phyloP scores from a whole-genome alignment of 805 yeast species.

The Candida argentea region DNA sequence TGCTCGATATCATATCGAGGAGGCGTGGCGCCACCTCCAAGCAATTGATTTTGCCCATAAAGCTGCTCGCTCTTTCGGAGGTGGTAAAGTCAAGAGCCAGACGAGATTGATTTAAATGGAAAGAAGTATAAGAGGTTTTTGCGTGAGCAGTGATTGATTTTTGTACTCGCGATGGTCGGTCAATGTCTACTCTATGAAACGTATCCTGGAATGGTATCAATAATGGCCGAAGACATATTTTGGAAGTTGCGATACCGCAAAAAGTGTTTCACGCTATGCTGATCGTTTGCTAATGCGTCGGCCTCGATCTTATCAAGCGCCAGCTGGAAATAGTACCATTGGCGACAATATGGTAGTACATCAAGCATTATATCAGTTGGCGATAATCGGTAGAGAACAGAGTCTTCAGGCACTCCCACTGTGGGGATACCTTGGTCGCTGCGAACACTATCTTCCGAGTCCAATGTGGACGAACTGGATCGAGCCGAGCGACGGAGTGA shows the following conservation, averaged over 20 bases:
- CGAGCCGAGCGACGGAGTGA: too few relatives aligned
- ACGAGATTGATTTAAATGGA: conserved; percentile 36
- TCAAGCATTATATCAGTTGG: conserved; percentile 19
- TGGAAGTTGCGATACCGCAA: conserved; percentile 28
- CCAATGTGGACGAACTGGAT: too few relatives aligned
- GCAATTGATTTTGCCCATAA: conserved; percentile 43
- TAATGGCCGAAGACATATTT: conserved; percentile 7
- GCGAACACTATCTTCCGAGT: too few relatives aligned
- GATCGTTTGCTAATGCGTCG: conserved; percentile 6
- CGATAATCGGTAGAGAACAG: conserved; percentile 17
- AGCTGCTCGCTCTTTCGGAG: conserved; percentile 63
- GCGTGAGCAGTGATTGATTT: not conserved
- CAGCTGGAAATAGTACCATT: conserved; percentile 25
- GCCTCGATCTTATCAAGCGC: conserved; percentile 14
- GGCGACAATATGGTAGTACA: conserved; percentile 20
- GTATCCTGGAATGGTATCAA: conserved; percentile 6
- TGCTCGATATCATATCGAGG: conserved; percentile 70
- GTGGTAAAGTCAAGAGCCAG: conserved; percentile 47
- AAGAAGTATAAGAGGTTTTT: not conserved
- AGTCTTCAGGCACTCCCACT: conserved; percentile 27
- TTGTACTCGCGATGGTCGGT: not conserved
- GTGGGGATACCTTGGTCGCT: too few relatives aligned
- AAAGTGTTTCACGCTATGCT: conserved; percentile 15
- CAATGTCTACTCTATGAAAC: too few relatives aligned
- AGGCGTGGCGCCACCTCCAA: conserved; percentile 82